Evolutionary conservation across 169 alveolate species (phyloP).

Genomic region (Cryptosporidium ryanae): DNA sequence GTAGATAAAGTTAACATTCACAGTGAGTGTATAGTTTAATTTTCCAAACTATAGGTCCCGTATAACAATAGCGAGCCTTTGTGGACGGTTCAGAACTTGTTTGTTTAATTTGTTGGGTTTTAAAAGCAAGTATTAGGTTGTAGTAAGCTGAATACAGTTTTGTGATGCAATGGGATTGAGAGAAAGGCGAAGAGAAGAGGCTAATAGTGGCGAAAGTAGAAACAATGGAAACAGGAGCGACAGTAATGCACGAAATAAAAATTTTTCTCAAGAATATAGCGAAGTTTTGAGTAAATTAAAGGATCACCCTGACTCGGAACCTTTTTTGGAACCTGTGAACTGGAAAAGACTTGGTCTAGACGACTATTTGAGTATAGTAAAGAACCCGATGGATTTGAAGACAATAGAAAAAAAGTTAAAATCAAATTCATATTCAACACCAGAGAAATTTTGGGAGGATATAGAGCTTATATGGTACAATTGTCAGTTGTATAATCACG

Average conservation of each 20-base stretch:
- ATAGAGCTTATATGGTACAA: constrained; percentile 64
- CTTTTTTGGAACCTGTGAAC: constrained; percentile 79
- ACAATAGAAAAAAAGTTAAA: constrained; percentile 77
- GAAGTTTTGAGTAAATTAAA: constrained; percentile 29
- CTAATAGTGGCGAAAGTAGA: too few relatives aligned
- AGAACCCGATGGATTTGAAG: constrained; percentile 79
- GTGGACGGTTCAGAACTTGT: too few relatives aligned
- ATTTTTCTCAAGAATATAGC: constrained; percentile 20
- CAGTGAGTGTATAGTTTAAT: too few relatives aligned
- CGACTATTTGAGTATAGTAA: constrained; percentile 77
- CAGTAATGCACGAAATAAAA: not conserved
- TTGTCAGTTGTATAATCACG: constrained; percentile 67
- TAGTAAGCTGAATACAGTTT: too few relatives aligned
- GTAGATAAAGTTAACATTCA: too few relatives aligned
- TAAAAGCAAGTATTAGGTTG: too few relatives aligned
- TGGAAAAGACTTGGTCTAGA: constrained; percentile 76
- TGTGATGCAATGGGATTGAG: too few relatives aligned
- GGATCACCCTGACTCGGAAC: constrained; percentile 57
- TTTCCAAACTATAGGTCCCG: too few relatives aligned
- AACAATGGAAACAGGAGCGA: not conserved
- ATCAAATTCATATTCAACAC: constrained; percentile 24
- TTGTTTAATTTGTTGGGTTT: too few relatives aligned
- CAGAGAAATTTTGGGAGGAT: constrained; percentile 76
- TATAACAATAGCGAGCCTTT: too few relatives aligned
- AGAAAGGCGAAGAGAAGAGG: too few relatives aligned